Base-by-base conservation (phyloP, 352 stramenopile genomes). In the Globisporangium perplexum region DNA sequence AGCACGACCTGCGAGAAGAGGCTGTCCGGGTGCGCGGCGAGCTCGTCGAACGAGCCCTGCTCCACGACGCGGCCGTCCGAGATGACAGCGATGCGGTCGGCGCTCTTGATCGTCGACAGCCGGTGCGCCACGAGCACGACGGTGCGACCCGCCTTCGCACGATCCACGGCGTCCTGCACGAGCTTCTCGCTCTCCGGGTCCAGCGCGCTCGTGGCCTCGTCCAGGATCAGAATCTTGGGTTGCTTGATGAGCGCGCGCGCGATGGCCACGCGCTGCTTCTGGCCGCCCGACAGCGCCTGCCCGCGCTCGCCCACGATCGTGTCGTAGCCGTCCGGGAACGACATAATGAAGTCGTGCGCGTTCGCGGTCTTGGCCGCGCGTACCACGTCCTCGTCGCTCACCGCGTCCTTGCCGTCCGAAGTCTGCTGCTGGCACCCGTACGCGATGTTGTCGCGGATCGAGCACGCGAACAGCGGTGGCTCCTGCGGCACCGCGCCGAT, bases 91-190 rank as follows among this genome's bases (percentile, higher is more conserved):
- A 52, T 52, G 23, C 20, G 20, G 28, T 98, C 91, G 5, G 87
- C 86, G 46, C 86, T 88, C 67, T 92, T 86, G 66, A 98, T 96
- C 17, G 93, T 98, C 44, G 87, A 90, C 31, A 99, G 65, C 26
- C 97, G 82, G 66, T 99, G 97, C 15, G 97, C 96, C 62, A 99
- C 98, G 17, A 98, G 76, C n/a, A n/a, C n/a, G n/a, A n/a, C n/a
- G n/a, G n/a, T n/a, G n/a, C n/a, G n/a, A n/a, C n/a, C n/a, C n/a
- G n/a, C n/a, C n/a, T n/a, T n/a, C n/a, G n/a, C n/a, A n/a, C n/a
- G n/a, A n/a, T n/a, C n/a, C n/a, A n/a, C n/a, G n/a, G 60, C 59
- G 10, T 59, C 57, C 23, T 72, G 67, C 6, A 72, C 67, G 20
- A 70, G 48, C 28, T 65, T 60, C 74, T 98, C 92, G 12, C 77